Conservation (phyloP, 331 rosid species). For the Acacia pycnantha region DNA sequence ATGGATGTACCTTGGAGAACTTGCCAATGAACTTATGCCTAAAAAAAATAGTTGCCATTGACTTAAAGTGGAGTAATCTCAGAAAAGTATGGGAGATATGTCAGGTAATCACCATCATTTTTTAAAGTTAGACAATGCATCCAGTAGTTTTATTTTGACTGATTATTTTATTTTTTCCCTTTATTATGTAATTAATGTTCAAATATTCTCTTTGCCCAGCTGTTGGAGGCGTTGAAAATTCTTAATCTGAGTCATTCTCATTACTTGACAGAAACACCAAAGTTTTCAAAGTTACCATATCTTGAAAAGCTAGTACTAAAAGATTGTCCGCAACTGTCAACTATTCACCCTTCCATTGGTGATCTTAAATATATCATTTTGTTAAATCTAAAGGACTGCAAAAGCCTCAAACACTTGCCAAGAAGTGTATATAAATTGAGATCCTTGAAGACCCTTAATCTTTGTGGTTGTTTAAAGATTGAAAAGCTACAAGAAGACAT, state of each 20-base stretch:
- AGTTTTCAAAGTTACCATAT: background rate
- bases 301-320: background rate
- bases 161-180: background rate
- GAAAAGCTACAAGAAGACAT: slow-evolving; percentile 1
- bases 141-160: background rate
- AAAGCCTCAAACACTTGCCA: background rate
- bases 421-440: background rate
- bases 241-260: background rate
- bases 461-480: background rate
- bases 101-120: background rate
- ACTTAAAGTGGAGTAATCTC: slow-evolving; percentile 1
- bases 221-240: background rate
- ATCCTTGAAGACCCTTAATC: background rate
- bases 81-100: background rate
- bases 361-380: background rate
- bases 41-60: background rate
- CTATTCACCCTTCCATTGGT: background rate
- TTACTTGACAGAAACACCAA: background rate
- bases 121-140: background rate
- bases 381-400: background rate
- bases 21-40: background rate
- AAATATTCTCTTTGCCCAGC: background rate
- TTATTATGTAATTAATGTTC: background rate
- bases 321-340: background rate
- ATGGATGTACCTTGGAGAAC: background rate